Evolutionary conservation across 345 rosid species (phyloP), one percentile per base, ranked within the genome.

Genomic region (Citrus trifoliata): DNA sequence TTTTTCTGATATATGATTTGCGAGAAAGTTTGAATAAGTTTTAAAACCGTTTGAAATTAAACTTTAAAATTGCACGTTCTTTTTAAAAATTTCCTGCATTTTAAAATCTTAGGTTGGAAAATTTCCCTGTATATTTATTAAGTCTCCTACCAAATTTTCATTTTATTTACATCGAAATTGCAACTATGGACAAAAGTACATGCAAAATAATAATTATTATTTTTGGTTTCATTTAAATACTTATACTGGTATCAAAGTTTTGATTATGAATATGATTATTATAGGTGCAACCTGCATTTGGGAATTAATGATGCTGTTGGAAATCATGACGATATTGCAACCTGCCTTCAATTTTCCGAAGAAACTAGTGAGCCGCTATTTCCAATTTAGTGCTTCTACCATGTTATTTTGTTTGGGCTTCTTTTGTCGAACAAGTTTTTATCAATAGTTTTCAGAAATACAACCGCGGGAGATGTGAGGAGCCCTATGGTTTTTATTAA

Each of bases 291-390:
- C 83, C 86, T 96, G 83, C 80, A 89, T 73, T 82, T 81, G 0
- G 94, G 90, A 85, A 76, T 73, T 72, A 78, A 30, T 62, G 85
- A 82, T 27, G 73, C 62, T 3, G 37, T 90, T 76, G 99, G 99
- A 72, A 86, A 82, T 30, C 99, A 94, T 87, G 86, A 82, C 32
- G 95, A 91, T 74, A 77, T 92, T 75, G 94, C 94, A 67, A 90
- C 92, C 28, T 89, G 92, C 25, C 77, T 94, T 72, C 89, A 75
- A 12, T 89, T 79, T 80, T 94, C 95, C 58, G 76, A 71, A 67
- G 88, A 89, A 82, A 86, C 93, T 40, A 70, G 99, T 93, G 84
- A 86, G 94, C 67, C 81, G 76, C 64, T 35, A 16, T 37, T 67
- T 40, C 71, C 33, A 55, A 33, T 77, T 73, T 7, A n/a, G 42